A percentile compares a stretch with the other conserved stretches of the same genome.
Evolutionary conservation across 805 yeast species (phyloP).

Genomic region (Jamesozyma hellenica): DNA sequence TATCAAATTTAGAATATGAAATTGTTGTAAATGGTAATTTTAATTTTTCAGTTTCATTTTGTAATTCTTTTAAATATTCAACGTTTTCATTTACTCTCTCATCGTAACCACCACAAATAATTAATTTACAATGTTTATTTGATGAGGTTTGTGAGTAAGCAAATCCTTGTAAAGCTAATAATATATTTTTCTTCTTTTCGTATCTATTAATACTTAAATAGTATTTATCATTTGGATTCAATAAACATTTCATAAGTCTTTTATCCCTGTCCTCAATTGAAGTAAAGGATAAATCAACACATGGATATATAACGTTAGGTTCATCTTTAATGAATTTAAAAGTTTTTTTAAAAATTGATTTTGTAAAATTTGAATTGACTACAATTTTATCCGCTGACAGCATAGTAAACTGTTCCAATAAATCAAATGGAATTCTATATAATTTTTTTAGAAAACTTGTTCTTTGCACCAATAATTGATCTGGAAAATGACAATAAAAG

Average conservation of each 20-base stretch:
- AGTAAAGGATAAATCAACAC: constrained; percentile 48
- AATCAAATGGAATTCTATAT: constrained; percentile 77
- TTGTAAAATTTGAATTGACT: constrained; percentile 84
- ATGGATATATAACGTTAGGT: constrained; percentile 37
- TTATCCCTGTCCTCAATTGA: constrained; percentile 13
- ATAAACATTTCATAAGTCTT: constrained; percentile 11
- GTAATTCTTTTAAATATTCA: constrained; percentile 54
- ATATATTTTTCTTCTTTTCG: constrained; percentile 76
- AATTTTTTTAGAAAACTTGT: constrained; percentile 43
- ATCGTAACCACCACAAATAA: constrained; percentile 91
- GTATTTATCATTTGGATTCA: constrained; percentile 22
- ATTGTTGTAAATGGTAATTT: constrained; percentile 39
- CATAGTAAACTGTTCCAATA: constrained; percentile 74
- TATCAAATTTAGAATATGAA: constrained; percentile 20
- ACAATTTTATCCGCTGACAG: constrained; percentile 65
- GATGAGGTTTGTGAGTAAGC: constrained; percentile 31
- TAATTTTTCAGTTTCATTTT: constrained; percentile 36
- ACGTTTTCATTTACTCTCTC: constrained; percentile 64
- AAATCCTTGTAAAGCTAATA: constrained; percentile 64
- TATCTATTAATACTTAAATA: constrained; percentile 79
- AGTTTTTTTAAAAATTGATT: constrained; percentile 51
- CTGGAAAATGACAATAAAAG: constrained; percentile 96
- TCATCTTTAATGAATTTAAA: constrained; percentile 35
- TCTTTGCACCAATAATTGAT: constrained; percentile 61
- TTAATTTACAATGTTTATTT: constrained; percentile 36